These are phyloP conservation scores for Earliella scabrosa DNA, from an alignment of 1,284 basidiomycete genomes.

Conservation along the genomic window DNA sequence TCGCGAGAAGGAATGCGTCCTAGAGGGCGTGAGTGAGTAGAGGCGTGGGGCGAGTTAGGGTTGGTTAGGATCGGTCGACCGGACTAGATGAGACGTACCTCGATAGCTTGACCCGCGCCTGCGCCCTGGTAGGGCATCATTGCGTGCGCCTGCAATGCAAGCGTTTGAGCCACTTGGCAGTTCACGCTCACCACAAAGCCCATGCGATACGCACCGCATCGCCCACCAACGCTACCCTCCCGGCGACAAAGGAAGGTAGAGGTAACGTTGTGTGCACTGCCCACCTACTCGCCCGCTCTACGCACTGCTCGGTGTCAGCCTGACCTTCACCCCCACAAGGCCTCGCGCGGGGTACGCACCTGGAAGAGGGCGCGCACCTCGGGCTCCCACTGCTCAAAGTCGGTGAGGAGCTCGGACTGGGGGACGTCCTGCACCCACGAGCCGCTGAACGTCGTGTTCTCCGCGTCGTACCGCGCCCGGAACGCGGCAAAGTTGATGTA, in stretches of 20 bases:
- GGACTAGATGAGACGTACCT: slow-evolving; percentile 49
- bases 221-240: slow-evolving; percentile 50
- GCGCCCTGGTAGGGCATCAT: slow-evolving; percentile 60
- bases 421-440: slow-evolving; percentile 41
- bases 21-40: slow-evolving; percentile 15
- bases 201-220: slow-evolving; percentile 44
- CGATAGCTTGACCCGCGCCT: slow-evolving; percentile 60
- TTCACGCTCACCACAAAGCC: background rate
- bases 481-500: slow-evolving; percentile 49
- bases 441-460: slow-evolving; percentile 40
- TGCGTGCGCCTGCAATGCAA: slow-evolving; percentile 47
- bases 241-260: slow-evolving; percentile 43
- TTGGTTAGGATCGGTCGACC: too few relatives aligned
- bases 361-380: slow-evolving; percentile 44
- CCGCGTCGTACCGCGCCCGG: slow-evolving; percentile 35
- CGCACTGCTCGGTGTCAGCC: slow-evolving; percentile 14
- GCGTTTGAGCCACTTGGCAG: background rate
- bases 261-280: slow-evolving; percentile 50
- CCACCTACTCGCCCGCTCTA: slow-evolving; percentile 44
- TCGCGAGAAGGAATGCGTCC: slow-evolving; percentile 47
- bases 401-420: slow-evolving; percentile 34
- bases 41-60: too few relatives aligned
- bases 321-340: background rate
- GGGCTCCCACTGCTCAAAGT: slow-evolving; percentile 46
- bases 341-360: slow-evolving; percentile 29